Evolutionary conservation across 164 flowering plant species (phyloP), one percentile per base, ranked within the genome.

Genomic region (Taxillus chinensis): DNA sequence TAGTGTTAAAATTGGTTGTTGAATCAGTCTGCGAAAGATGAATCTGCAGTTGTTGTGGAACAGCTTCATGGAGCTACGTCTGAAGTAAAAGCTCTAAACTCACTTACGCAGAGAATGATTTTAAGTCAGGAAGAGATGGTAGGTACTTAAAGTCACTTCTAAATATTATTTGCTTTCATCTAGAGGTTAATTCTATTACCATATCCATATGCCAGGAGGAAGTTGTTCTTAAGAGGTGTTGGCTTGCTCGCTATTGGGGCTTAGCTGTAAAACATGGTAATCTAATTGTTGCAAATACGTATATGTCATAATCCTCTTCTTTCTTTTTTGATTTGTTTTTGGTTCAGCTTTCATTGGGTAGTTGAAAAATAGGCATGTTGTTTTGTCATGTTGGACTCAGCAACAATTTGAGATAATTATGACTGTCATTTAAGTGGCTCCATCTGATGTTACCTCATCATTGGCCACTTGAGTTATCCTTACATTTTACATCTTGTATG

Each of bases 201-300:
- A 14, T 51, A 3, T 14, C 10, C 27, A 14, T 8, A 51, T 14
- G n/a, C 4, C 54, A 57, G 59, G 59, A 57, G 59, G 59, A 57
- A 14, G 59, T 57, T 40, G 59, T 57, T 57, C 41, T 57, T 38
- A 57, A 57, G 59, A 57, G 59, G 59, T 57, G 59, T n/a, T 57
- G 59, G 59, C 59, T 57, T 57, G 59, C 59, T 57, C 59, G 59
- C 5, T 37, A 57, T 41, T 57, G 59, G 59, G 43, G 43, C 15
- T 38, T 57, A 40, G 59, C 59, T 57, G 59, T 15, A 40, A 6
- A 15, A 13, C 15, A 37, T 37, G 59, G 59, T 57, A 51, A 51
- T 3, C 27, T 51, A 4, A 16, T 14, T 14, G 27, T 48, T 48
- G 51, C 0, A 14, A 51, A 14, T 51, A 4, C 10, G 46, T 43